Evolutionary conservation across 2,329 filamentous ascomycete genomes (phyloP).

Genomic region (Calonectria honghensis): DNA sequence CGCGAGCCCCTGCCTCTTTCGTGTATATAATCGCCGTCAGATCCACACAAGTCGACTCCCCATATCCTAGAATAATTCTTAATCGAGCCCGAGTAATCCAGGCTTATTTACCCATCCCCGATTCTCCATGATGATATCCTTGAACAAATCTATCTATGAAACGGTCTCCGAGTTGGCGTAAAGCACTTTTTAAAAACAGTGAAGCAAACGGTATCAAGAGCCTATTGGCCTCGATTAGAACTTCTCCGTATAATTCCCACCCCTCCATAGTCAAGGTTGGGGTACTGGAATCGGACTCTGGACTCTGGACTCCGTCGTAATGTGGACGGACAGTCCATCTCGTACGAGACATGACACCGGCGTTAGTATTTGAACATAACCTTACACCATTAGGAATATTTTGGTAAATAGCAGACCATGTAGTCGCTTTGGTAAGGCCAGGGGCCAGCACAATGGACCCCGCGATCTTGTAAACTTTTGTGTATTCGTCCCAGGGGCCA

Average conservation of each 20-base stretch:
- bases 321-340: conserved; percentile 23
- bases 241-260: background rate
- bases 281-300: background rate
- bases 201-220: conserved; percentile 12
- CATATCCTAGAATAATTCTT: background rate
- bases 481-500: conserved; percentile 8
- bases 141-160: background rate
- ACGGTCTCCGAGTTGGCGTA: conserved; percentile 8
- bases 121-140: background rate
- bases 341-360: conserved; percentile 9
- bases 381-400: conserved; percentile 4
- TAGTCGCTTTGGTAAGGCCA: conserved; percentile 4
- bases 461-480: background rate
- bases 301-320: background rate
- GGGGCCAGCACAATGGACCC: conserved; percentile 13
- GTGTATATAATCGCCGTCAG: background rate
- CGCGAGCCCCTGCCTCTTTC: background rate
- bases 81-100: background rate
- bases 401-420: conserved; percentile 9
- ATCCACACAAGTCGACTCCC: background rate
- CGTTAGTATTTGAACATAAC: background rate
- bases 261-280: background rate
- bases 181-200: background rate
- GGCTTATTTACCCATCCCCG: background rate
- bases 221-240: conserved; percentile 11